phyloP scores from a whole-genome alignment of 1,284 basidiomycete genomes.

The Phaffia rhodozyma region DNA sequence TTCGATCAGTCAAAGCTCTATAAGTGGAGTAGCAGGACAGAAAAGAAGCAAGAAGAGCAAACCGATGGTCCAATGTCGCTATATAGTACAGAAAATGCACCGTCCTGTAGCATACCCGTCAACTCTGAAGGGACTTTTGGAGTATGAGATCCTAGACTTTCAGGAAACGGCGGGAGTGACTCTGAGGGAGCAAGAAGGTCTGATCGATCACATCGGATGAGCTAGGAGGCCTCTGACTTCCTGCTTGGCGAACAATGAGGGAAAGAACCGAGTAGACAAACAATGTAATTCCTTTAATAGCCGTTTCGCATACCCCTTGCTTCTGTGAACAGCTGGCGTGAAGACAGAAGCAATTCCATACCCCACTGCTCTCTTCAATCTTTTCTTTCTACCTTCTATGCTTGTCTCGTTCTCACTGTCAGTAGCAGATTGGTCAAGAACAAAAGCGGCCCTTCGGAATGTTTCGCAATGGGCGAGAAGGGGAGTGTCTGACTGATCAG shows the following conservation, averaged over 20 bases:
- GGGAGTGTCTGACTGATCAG: neutral
- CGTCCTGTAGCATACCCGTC: neutral
- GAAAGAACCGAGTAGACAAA: neutral
- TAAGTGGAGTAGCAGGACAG: no score
- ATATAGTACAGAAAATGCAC: conserved; percentile 9
- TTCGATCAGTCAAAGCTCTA: no score
- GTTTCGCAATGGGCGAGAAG: conserved; percentile 14
- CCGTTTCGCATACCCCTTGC: no score
- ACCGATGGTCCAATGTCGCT: conserved; percentile 4
- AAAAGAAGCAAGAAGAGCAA: no score
- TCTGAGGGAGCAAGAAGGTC: neutral
- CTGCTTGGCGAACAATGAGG: neutral
- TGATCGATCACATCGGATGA: neutral
- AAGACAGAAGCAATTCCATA: conserved; percentile 1
- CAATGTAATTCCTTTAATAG: no score
- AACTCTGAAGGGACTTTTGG: neutral
- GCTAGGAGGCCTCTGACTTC: no score
- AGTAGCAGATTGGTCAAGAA: neutral
- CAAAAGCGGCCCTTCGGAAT: conserved; percentile 3
- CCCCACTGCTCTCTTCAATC: neutral
- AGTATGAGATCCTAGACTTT: neutral
- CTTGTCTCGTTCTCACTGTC: neutral
- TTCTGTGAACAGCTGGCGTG: neutral
- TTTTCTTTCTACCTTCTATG: neutral
- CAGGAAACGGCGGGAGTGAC: conserved; percentile 4